phyloP scores from a whole-genome alignment of 2,329 filamentous ascomycete genomes.

The Trichophyton verrucosum region DNA sequence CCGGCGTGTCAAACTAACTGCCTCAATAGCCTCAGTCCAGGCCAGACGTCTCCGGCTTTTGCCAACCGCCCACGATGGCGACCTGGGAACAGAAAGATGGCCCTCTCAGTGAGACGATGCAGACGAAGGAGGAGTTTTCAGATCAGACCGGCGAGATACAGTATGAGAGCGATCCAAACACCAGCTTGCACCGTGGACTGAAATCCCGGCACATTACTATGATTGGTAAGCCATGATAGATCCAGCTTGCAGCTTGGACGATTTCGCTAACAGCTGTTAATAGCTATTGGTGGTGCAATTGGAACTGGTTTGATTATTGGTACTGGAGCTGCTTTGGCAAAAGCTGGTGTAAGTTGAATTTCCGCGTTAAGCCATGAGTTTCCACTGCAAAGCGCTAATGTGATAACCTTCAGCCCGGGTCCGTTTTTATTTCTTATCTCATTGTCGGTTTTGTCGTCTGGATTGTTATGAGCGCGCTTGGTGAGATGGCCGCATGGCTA shows the following conservation, averaged over 20 bases:
- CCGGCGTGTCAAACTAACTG: conserved; percentile 6
- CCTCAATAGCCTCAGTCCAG: not conserved
- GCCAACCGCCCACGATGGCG: conserved; percentile 13
- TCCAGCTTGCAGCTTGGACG: conserved; percentile 15
- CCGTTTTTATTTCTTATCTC: conserved; percentile 34
- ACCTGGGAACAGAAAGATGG: conserved; percentile 9
- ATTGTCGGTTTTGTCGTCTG: conserved; percentile 51
- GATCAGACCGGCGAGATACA: conserved; percentile 9
- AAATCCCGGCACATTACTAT: conserved; percentile 47
- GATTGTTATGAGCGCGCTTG: conserved; percentile 45
- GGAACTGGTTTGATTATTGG: conserved; percentile 45
- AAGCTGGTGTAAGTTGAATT: conserved; percentile 24
- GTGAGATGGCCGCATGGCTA: conserved; percentile 39
- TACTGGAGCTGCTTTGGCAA: conserved; percentile 38
- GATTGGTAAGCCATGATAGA: conserved; percentile 37
- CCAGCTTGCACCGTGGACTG: conserved; percentile 32
- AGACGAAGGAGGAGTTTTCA: conserved; percentile 10
- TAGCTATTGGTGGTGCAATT: conserved; percentile 44
- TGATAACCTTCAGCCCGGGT: conserved; percentile 21
- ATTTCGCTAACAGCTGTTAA: not conserved
- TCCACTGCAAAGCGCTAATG: conserved; percentile 8
- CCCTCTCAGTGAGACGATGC: conserved; percentile 8
- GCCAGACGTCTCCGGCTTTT: not conserved
- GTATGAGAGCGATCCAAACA: conserved; percentile 14
- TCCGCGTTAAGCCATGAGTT: not conserved